These are phyloP conservation scores for Musa schizocarpa DNA, from an alignment of 176 grass and related monocot species.

Conservation along the genomic window DNA sequence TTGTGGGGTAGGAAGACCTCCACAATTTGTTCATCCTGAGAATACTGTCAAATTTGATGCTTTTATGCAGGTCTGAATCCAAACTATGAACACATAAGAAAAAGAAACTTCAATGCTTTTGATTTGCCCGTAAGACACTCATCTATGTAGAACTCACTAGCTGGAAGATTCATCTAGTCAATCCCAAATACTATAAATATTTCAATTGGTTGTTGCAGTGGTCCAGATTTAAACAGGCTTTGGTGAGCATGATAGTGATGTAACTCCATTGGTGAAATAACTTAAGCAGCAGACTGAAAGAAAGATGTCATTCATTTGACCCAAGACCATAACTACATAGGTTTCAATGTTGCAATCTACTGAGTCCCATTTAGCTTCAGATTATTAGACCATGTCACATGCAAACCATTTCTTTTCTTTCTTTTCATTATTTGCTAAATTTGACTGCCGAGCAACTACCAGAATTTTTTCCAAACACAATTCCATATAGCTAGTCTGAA, in stretches of 20 bases:
- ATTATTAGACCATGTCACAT: neutral
- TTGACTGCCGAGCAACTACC: neutral
- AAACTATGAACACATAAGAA: too few relatives aligned
- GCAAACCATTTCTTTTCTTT: neutral
- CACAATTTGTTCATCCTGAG: neutral
- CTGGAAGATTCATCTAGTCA: too few relatives aligned
- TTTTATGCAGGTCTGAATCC: neutral
- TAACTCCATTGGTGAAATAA: neutral
- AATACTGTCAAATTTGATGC: neutral
- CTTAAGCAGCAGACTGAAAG: neutral
- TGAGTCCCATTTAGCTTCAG: neutral
- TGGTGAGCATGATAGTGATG: neutral
- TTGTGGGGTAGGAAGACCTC: neutral
- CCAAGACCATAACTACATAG: too few relatives aligned
- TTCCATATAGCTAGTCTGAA: neutral
- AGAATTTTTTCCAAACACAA: neutral
- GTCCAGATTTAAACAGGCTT: neutral
- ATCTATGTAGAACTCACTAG: too few relatives aligned
- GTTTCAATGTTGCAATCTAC: too few relatives aligned
- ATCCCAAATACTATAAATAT: too few relatives aligned
- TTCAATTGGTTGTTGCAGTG: too few relatives aligned
- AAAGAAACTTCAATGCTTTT: too few relatives aligned
- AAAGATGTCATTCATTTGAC: too few relatives aligned
- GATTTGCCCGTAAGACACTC: too few relatives aligned
- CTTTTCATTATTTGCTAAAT: neutral